Evolutionary conservation across 495 filamentous ascomycete genomes (phyloP), one percentile per base, ranked within the genome.

Genomic region (Daldinia vernicosa): DNA sequence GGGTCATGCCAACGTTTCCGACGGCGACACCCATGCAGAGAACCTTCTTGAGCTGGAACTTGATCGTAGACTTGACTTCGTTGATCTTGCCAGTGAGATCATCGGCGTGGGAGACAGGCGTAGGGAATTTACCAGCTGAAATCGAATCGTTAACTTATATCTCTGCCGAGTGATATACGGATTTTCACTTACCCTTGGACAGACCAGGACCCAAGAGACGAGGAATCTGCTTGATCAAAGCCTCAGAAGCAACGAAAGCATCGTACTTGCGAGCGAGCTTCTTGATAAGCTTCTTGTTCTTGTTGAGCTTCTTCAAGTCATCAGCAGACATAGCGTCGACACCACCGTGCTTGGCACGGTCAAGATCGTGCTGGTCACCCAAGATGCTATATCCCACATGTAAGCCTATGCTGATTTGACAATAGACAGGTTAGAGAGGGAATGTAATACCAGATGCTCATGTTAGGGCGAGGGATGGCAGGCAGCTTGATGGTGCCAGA

Each of bases 221-320:
- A 71, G 95, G 95, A 78, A 99, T 98, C 89, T 98, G 96, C 89
- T 96, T 97, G 90, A 99, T 97, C 74, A 99, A 84, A 79, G 90
- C 84, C 78, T 99, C 95, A 80, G 94, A 98, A 79, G 95, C 91
- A 79, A 99, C 84, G 86, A 99, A 99, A 74, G 94, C 95, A 86
- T 99, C 96, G 89, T 99, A 98, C 87, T 98, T 98, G 87, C 94
- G 93, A 72, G 95, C 96, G 69, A 99, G 92, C 90, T 98, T 99
- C 92, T 99, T 99, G 91, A 99, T 98, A 76, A 99, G 89, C 90
- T 99, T 99, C 91, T 99, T 99, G 92, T 99, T 99, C 92, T 98
- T 99, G 90, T 99, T 99, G 72, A 99, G 92, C 91, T 99, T 99
- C 92, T 98, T 98, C 83, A 99, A 85, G 84, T 99, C 95, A 77